Base-by-base conservation (phyloP, 176 grass and related monocot genomes). In the Hsuehochloa calcarea region DNA sequence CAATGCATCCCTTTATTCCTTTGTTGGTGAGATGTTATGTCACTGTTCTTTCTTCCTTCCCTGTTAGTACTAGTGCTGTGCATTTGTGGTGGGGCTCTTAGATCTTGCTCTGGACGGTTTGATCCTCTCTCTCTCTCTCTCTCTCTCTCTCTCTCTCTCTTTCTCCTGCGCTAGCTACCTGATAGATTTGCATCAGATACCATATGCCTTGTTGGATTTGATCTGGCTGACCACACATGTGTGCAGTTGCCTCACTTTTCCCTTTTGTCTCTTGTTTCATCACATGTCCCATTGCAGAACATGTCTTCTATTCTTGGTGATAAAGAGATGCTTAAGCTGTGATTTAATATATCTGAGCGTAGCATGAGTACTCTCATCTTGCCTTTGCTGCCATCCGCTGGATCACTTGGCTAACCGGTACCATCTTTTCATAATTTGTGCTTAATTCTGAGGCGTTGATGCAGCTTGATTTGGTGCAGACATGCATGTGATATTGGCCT, bases 111-210 rank as follows among this genome's bases (percentile, higher is more conserved):
- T 38, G 11, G 60, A 60, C 62, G 1, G 7, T 1, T 14, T 68
- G 26, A 75, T 74, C 26, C 55, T 31, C 26, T n/a, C n/a, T n/a
- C n/a, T n/a, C n/a, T n/a, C n/a, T n/a, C n/a, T n/a, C n/a, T n/a
- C n/a, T n/a, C n/a, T n/a, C n/a, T n/a, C n/a, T n/a, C n/a, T n/a
- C n/a, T n/a, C n/a, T n/a, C n/a, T n/a, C n/a, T n/a, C n/a, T n/a
- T n/a, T n/a, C 55, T 31, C 26, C 43, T 68, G 63, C 25, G 68
- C 15, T 5, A 17, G 68, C 15, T 5, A 17, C 2, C 9, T 14
- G 27, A 16, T 73, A 74, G 68, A 66, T 87, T 41, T 63, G 45
- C 68, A 74, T 73, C 55, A 45, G 68, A 44, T 80, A 29, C 58
- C 38, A 13, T 31, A 0, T 3, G 5, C 20, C 6, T 68, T 0